Conservation (phyloP, 768 basidiomycete genomes). For the Psilocybe cyanescens region DNA sequence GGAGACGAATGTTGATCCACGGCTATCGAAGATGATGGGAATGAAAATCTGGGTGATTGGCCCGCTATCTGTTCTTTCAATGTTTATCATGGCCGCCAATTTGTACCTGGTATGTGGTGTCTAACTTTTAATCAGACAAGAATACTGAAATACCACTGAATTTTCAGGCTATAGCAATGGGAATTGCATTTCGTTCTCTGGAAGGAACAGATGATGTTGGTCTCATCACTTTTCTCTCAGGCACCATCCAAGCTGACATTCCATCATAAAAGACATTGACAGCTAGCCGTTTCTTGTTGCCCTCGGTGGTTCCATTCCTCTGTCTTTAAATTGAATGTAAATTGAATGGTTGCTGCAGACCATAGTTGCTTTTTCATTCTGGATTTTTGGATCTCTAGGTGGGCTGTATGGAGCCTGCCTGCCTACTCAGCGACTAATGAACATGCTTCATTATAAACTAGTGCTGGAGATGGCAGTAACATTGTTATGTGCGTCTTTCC, state of each 20-base stretch:
- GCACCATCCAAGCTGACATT: background rate
- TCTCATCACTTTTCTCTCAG: background rate
- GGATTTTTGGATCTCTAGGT: constrained; percentile 49
- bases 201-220: constrained; percentile 30
- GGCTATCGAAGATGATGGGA: constrained; percentile 40
- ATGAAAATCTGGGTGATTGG: constrained; percentile 38
- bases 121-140: background rate
- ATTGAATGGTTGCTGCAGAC: constrained; percentile 27
- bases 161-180: constrained; percentile 32
- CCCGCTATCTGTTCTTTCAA: constrained; percentile 35
- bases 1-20: background rate
- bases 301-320: constrained; percentile 25
- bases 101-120: constrained; percentile 37
- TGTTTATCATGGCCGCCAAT: constrained; percentile 40
- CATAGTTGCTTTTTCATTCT: constrained; percentile 46
- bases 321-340: background rate
- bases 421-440: background rate
- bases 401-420: constrained; percentile 1
- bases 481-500: constrained; percentile 34
- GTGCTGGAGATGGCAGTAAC: constrained; percentile 46
- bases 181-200: constrained; percentile 26
- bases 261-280: constrained; percentile 23
- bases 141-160: background rate
- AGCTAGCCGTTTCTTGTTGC: constrained; percentile 30
- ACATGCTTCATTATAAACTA: constrained; percentile 12